A percentile compares a stretch with the other conserved stretches of the same genome.
These are phyloP conservation scores for Oryza glumipatula DNA, from an alignment of 176 grass and related monocot species.

Conservation along the genomic window DNA sequence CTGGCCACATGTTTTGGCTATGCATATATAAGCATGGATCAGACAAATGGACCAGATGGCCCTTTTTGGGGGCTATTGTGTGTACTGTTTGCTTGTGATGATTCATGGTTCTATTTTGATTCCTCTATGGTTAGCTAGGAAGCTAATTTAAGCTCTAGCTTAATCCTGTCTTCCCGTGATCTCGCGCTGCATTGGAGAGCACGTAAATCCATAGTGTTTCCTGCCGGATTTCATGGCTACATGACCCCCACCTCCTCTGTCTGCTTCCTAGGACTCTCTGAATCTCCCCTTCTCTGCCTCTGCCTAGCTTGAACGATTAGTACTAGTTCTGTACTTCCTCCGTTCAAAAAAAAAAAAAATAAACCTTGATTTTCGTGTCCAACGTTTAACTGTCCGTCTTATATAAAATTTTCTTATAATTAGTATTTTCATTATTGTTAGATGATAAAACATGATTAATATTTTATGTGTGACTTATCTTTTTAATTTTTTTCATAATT, in stretches of 20 bases:
- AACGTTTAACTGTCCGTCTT: too few relatives aligned
- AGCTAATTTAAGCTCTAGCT: not conserved
- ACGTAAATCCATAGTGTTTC: not conserved
- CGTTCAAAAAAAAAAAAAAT: too few relatives aligned
- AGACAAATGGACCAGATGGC: not conserved
- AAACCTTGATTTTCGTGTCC: too few relatives aligned
- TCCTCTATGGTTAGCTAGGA: not conserved
- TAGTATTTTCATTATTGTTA: too few relatives aligned
- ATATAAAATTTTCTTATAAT: too few relatives aligned
- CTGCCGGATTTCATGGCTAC: conserved; percentile 6
- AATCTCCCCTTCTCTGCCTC: too few relatives aligned
- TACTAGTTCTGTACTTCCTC: too few relatives aligned
- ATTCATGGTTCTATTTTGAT: not conserved
- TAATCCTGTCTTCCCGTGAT: not conserved
- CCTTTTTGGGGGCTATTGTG: not conserved
- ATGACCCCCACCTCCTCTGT: not conserved
- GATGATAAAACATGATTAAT: too few relatives aligned
- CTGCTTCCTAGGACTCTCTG: too few relatives aligned
- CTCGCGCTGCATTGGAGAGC: not conserved
- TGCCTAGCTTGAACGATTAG: not conserved
- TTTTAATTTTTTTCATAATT: too few relatives aligned
- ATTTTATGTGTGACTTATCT: too few relatives aligned
- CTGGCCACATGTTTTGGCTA: not conserved
- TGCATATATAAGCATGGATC: not conserved
- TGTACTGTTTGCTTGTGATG: conserved; percentile 5